These are phyloP conservation scores for Teratosphaeria pseudoeucalypti DNA, from an alignment of 2,329 filamentous ascomycete species.

Conservation along the genomic window DNA sequence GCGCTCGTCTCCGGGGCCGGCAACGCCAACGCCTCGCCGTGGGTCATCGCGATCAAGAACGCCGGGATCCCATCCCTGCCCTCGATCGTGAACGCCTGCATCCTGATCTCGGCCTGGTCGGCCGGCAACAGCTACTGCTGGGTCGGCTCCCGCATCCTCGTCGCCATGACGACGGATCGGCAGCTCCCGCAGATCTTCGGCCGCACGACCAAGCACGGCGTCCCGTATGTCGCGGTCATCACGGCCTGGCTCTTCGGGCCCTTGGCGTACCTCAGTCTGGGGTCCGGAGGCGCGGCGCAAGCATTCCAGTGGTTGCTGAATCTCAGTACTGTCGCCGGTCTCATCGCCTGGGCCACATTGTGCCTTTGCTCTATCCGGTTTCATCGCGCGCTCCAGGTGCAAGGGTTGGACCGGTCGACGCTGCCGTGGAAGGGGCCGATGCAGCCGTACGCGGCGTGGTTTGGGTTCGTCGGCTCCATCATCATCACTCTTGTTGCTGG, in stretches of 20 bases:
- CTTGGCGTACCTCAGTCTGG: conserved; percentile 21
- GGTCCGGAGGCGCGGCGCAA: not conserved
- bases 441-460: not conserved
- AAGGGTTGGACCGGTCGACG: not conserved
- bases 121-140: conserved; percentile 48
- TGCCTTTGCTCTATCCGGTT: not conserved
- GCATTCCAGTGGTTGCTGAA: not conserved
- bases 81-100: conserved; percentile 59
- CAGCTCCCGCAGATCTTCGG: conserved; percentile 50
- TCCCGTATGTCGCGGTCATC: conserved; percentile 43
- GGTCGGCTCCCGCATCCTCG: conserved; percentile 42
- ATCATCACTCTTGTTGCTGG: not conserved
- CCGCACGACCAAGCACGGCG: conserved; percentile 31
- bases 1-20: not conserved
- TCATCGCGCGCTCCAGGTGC: not conserved
- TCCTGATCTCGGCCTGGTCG: conserved; percentile 54
- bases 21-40: conserved; percentile 47
- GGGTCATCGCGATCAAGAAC: conserved; percentile 60
- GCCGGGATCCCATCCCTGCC: conserved; percentile 54
- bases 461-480: not conserved
- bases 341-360: not conserved
- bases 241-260: conserved; percentile 30
- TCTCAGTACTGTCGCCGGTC: not conserved
- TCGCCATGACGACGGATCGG: conserved; percentile 48
- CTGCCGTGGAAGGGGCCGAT: not conserved